Conservation (phyloP, 1,139 yeast genomes). For the Oligophagozyma castellii region DNA sequence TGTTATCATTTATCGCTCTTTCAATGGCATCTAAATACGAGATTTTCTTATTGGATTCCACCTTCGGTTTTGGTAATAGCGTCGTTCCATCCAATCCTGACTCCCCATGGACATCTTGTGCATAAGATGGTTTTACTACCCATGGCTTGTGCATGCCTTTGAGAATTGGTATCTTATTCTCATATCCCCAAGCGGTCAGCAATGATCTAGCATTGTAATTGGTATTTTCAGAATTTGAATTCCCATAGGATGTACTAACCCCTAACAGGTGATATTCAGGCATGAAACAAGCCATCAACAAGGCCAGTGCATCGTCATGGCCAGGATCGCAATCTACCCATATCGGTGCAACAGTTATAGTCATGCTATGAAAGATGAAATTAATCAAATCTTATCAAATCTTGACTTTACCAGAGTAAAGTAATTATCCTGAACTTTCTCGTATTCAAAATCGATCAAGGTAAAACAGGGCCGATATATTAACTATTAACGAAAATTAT, state of each 20-base stretch:
- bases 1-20: conserved; percentile 31
- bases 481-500: no score
- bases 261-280: conserved; percentile 54
- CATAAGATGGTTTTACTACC: conserved; percentile 30
- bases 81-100: conserved; percentile 65
- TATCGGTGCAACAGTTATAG: conserved; percentile 33
- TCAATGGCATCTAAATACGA: conserved; percentile 43
- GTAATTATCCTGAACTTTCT: not conserved
- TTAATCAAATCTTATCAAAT: not conserved
- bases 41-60: conserved; percentile 21
- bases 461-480: conserved; percentile 1
- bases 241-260: conserved; percentile 73
- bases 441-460: not conserved
- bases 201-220: conserved; percentile 58
- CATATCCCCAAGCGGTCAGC: conserved; percentile 41
- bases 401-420: not conserved
- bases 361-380: conserved; percentile 8
- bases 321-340: conserved; percentile 97
- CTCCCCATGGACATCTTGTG: conserved; percentile 58
- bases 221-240: conserved; percentile 53
- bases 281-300: conserved; percentile 46
- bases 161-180: conserved; percentile 43
- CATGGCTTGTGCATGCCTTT: conserved; percentile 53
- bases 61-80: conserved; percentile 37
- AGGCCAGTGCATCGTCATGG: conserved; percentile 76